Conservation (phyloP, 192 early-diverging fungal species). For the Gryganskiella cystojenkinii region DNA sequence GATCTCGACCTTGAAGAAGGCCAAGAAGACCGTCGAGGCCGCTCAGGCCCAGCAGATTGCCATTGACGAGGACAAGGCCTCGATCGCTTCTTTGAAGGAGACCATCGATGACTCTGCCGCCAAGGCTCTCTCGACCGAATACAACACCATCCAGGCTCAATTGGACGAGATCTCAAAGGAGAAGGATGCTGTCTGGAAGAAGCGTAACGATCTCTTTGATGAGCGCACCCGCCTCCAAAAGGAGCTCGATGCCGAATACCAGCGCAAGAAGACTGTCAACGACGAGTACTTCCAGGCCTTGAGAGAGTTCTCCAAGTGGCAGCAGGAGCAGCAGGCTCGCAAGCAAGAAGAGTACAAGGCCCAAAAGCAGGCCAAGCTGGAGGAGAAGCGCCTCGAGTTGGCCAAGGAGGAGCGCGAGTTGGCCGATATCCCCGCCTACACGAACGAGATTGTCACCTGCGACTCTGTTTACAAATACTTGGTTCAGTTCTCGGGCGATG, state of each 20-base stretch:
- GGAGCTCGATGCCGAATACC: constrained; percentile 76
- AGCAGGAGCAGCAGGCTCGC: constrained; percentile 74
- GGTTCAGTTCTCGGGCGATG: constrained; percentile 54
- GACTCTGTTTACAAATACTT: constrained; percentile 84
- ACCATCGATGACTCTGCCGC: constrained; percentile 73
- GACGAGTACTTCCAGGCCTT: constrained; percentile 78
- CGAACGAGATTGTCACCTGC: constrained; percentile 87
- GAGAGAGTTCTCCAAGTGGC: constrained; percentile 78
- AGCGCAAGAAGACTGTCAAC: constrained; percentile 71
- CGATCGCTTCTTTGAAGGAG: constrained; percentile 73
- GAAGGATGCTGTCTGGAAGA: constrained; percentile 70
- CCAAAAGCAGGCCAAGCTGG: constrained; percentile 71
- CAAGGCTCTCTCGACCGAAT: constrained; percentile 72
- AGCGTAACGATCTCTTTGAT: constrained; percentile 73
- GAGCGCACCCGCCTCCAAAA: constrained; percentile 79
- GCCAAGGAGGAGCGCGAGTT: constrained; percentile 85
- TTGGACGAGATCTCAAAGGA: constrained; percentile 72
- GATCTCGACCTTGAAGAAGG: constrained; percentile 81
- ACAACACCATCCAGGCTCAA: constrained; percentile 77
- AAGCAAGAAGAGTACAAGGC: constrained; percentile 76
- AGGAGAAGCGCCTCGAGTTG: constrained; percentile 72
- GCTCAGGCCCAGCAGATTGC: constrained; percentile 64
- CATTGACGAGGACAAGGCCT: constrained; percentile 66
- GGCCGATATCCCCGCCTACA: constrained; percentile 89
- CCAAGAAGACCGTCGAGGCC: constrained; percentile 76